Evolutionary conservation across 2,329 filamentous ascomycete genomes (phyloP), one percentile per base, ranked within the genome.

Genomic region (Drechslera avenae): DNA sequence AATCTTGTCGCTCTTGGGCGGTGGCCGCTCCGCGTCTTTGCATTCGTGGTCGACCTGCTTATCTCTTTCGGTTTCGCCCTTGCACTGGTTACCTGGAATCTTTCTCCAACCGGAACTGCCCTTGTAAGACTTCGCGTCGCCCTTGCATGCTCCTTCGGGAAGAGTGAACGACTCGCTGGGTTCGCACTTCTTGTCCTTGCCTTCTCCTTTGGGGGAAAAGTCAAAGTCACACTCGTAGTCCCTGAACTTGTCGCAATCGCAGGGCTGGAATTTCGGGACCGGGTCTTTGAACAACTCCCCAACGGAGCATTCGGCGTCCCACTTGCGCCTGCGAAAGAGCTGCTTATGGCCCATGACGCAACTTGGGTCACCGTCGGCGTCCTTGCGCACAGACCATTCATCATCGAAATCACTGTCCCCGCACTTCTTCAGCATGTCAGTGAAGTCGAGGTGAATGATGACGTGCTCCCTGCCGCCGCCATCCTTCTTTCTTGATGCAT

Each of bases 211-310:
- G 7, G 69, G 83, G 52, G 86, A 78, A 70, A 96, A 97, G 73
- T 96, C 95, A 79, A 89, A 96, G 69, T 97, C 93, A 72, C 94
- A 99, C 75, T 99, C 94, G 71, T 96, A 99, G 72, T 99, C 95
- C 16, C 63, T 55, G 28, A 81, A 79, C 50, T 88, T 84, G 0
- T 86, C 86, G 74, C 94, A 99, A 33, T 90, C 85, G 78, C 94
- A 99, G 39, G 85, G 75, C 63, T 90, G 84, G 21, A 83, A 87
- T 54, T 86, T 78, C 1, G 88, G 84, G 28, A 83, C 75, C 0
- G 89, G 86, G 56, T 94, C 89, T 67, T 91, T 86, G 77, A 96
- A 97, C 45, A 93, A 85, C 53, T 89, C 81, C 63, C 90, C 89
- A 62, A 97, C 82, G 71, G 97, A 96, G 75, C 95, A 99, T 54